Evolutionary conservation across 129 eudicot species (phyloP), one percentile per base, ranked within the genome.

Genomic region (Helichrysum umbraculigerum): DNA sequence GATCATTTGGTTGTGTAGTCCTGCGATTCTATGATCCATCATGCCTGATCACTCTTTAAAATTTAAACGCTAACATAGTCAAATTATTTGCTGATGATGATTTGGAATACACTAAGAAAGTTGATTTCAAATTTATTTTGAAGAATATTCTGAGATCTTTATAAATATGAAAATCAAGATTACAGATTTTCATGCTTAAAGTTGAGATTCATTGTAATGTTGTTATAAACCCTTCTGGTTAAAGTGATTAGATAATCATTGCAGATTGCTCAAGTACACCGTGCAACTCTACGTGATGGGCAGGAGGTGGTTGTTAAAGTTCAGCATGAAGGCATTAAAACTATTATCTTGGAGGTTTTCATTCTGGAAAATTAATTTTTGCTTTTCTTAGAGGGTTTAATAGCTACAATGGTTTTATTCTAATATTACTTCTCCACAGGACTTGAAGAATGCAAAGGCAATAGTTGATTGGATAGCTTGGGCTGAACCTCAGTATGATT

Each of bases 381-480:
- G 15, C 14, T 73, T 58, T 34, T 58, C 6, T 25, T 61, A 4
- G 16, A 21, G 29, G 42, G 57, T 28, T 58, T 70, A 25, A 56
- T 42, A 41, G 35, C 77, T 6, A 72, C 63, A 39, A 68, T 58
- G 79, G 68, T 47, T 22, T 3, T 68, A 4, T 67, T 29, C 25
- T 47, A 58, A 66, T 19, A 16, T 72, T 51, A 44, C 52, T 20
- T 44, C 56, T 25, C 73, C 76, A 78, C 85, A 95, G 99, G 99
- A 95, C 69, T 84, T 95, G 81, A 95, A 91, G 89, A 95, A 89
- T 76, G 96, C 97, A 7, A 95, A 95, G 86, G 80, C 92, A 61
- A 84, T 95, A 76, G 97, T 95, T 56, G 99, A 95, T 78, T 95
- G 99, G 99, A 91, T 95, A 81, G 99, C 99, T n/a, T 95, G 99